Conservation (phyloP, 2,329 filamentous ascomycete genomes). For the Camptophora hylomeconis region DNA sequence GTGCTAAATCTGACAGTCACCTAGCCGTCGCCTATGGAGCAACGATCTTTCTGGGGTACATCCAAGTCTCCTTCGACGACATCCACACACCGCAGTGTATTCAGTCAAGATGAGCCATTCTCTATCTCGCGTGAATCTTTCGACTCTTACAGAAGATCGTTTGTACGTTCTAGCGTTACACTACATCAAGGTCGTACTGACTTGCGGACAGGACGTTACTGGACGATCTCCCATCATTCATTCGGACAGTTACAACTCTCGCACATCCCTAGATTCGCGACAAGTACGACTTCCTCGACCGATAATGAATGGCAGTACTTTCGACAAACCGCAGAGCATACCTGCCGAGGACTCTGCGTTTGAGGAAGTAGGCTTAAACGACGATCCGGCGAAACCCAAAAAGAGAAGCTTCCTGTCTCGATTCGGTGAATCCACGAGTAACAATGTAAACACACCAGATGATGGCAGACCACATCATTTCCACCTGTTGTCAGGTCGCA, state of each 20-base stretch:
- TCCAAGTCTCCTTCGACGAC: constrained; percentile 35
- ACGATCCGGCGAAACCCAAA: constrained; percentile 49
- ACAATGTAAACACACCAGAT: constrained; percentile 22
- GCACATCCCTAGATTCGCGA: constrained; percentile 70
- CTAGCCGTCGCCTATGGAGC: constrained; percentile 79
- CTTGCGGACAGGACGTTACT: constrained; percentile 62
- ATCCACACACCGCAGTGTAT: constrained; percentile 48
- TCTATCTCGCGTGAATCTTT: constrained; percentile 94
- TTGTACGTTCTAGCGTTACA: constrained; percentile 46
- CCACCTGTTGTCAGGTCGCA: constrained; percentile 58
- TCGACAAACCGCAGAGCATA: constrained; percentile 46
- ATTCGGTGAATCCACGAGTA: constrained; percentile 49
- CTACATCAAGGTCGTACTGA: background rate
- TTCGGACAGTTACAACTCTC: constrained; percentile 45
- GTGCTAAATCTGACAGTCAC: constrained; percentile 2
- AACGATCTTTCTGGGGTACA: constrained; percentile 72
- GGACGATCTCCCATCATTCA: constrained; percentile 64
- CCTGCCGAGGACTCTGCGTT: constrained; percentile 58
- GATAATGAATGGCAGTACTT: constrained; percentile 43
- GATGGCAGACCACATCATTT: constrained; percentile 35
- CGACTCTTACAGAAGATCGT: constrained; percentile 89
- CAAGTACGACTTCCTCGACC: constrained; percentile 51
- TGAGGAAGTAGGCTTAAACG: constrained; percentile 78
- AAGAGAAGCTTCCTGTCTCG: constrained; percentile 71
- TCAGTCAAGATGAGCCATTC: constrained; percentile 81